Conservation (phyloP, 176 grass and related monocot species). For the Eragrostis curvula region DNA sequence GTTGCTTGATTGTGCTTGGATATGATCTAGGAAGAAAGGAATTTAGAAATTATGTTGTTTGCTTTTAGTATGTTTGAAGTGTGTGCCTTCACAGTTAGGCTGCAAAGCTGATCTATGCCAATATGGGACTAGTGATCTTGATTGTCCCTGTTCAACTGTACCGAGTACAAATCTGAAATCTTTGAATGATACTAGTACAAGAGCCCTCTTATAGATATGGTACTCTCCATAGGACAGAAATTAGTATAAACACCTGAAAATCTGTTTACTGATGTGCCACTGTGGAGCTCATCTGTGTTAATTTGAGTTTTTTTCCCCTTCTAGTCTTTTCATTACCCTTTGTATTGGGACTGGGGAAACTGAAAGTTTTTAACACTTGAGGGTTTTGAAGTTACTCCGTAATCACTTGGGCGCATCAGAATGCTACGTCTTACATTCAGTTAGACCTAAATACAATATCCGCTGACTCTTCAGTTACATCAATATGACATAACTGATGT, state of each 20-base stretch:
- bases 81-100: not conserved
- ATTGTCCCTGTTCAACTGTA: not conserved
- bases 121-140: not conserved
- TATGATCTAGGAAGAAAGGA: constrained; percentile 2
- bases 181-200: not conserved
- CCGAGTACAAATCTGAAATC: not conserved
- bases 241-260: not conserved
- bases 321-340: not conserved
- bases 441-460: not conserved
- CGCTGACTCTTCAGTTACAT: not conserved
- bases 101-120: not conserved
- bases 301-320: not conserved
- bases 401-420: not conserved
- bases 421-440: not conserved
- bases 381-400: not conserved
- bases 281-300: not conserved
- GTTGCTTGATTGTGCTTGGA: not conserved
- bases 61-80: not conserved
- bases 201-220: not conserved
- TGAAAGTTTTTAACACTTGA: not conserved
- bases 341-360: not conserved
- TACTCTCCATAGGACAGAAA: not conserved
- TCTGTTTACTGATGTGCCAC: not conserved
- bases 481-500: not conserved
- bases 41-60: not conserved